Percentiles rank a stretch among this genome's conserved stretches.
Conservation (phyloP, 768 basidiomycete species). For the Pilatotrama ljubarskyi region DNA sequence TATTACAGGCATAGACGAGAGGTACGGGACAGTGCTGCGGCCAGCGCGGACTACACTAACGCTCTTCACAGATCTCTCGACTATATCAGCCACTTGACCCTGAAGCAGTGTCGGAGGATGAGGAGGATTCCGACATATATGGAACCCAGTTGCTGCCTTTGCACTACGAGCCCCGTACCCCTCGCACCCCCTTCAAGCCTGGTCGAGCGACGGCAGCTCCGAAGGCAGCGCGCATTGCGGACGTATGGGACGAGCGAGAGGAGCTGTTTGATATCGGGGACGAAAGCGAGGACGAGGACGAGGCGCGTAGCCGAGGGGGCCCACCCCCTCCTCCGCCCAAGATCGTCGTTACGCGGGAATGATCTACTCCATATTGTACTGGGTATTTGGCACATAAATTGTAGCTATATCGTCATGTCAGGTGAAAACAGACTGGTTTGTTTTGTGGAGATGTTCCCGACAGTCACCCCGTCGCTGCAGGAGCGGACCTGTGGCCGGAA, state of each 20-base stretch:
- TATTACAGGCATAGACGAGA: slow-evolving; percentile 81
- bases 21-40: slow-evolving; percentile 48
- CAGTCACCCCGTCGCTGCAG: not conserved
- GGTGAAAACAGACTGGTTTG: not conserved
- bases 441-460: not conserved
- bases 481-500: not conserved
- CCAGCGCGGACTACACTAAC: no score
- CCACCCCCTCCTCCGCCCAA: slow-evolving; percentile 23
- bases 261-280: slow-evolving; percentile 70
- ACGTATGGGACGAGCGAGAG: slow-evolving; percentile 81
- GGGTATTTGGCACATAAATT: not conserved
- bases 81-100: slow-evolving; percentile 72
- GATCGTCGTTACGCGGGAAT: slow-evolving; percentile 23
- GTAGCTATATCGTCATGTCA: not conserved
- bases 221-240: slow-evolving; percentile 43
- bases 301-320: slow-evolving; percentile 5
- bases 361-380: not conserved
- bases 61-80: slow-evolving; percentile 58
- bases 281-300: slow-evolving; percentile 57
- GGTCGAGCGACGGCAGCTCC: slow-evolving; percentile 7
- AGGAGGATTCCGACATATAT: slow-evolving; percentile 57
- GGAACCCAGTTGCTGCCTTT: slow-evolving; percentile 62
- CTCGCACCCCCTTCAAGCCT: slow-evolving; percentile 11
- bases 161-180: slow-evolving; percentile 31
- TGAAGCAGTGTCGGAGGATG: slow-evolving; percentile 42